Conservation (phyloP, 1,139 yeast species). For the Citeromyces hawaiiensis region DNA sequence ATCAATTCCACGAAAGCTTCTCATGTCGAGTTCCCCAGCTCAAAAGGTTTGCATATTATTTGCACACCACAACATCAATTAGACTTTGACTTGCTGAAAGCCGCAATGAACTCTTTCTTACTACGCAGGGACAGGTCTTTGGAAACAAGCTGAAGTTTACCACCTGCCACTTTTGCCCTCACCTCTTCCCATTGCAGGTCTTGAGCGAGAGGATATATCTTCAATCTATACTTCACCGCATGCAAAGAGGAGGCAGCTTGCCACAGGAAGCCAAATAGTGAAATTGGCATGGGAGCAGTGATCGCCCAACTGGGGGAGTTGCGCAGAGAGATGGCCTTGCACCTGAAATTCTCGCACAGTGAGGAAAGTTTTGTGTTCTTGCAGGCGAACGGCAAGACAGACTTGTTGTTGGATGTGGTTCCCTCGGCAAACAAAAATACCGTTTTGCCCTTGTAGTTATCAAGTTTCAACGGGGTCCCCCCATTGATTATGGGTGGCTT, state of each 20-base stretch:
- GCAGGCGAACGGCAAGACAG: slow-evolving; percentile 31
- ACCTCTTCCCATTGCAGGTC: slow-evolving; percentile 12
- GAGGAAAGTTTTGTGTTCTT: background rate
- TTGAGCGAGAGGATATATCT: slow-evolving; percentile 2
- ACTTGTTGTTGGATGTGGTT: slow-evolving; percentile 54
- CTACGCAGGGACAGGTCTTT: slow-evolving; percentile 16
- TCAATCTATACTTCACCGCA: background rate
- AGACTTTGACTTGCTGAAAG: slow-evolving; percentile 5
- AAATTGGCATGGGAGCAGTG: slow-evolving; percentile 13
- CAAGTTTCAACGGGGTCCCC: slow-evolving; percentile 4
- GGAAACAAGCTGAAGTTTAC: slow-evolving; percentile 23
- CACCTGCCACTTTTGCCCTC: slow-evolving; percentile 21
- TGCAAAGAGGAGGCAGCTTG: background rate
- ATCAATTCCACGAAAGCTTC: too few relatives aligned
- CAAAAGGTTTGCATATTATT: too few relatives aligned
- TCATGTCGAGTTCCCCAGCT: too few relatives aligned
- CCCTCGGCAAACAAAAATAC: slow-evolving; percentile 51
- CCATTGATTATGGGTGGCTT: slow-evolving; percentile 13
- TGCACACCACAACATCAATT: background rate
- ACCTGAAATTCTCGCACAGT: slow-evolving; percentile 10
- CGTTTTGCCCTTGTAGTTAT: slow-evolving; percentile 19
- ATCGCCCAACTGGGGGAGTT: slow-evolving; percentile 9
- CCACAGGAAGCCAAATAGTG: slow-evolving; percentile 7
- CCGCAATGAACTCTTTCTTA: slow-evolving; percentile 19
- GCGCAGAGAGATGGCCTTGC: slow-evolving; percentile 28